Base-by-base conservation (phyloP, 2,329 filamentous ascomycete species). In the Fusarium sp. region DNA sequence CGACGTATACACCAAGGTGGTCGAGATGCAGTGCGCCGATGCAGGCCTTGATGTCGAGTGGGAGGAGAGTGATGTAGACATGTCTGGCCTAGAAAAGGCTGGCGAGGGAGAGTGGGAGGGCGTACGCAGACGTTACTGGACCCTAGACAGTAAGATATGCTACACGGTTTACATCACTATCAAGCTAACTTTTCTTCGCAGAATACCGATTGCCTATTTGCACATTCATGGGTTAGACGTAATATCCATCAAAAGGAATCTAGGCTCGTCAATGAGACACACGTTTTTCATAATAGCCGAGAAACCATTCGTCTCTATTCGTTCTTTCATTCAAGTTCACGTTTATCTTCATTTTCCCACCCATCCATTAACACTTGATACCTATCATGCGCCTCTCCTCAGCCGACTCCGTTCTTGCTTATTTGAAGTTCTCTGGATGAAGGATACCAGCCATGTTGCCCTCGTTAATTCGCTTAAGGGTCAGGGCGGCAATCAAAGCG, bases 1-100 rank as follows among this genome's bases (percentile, higher is more conserved):
- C 81, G 96, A 98, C 82, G 95, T 99, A 27, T 98, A 98, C 82
- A 93, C 91, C 57, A 94, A 93, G 80, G 93, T 98, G 5, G 92
- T 93, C 3, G 95, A 98, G 81, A 91, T 97, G 86, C 94, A 98
- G 81, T 85, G 97, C 26, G 89, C 92, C 69, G 95, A 98, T 74
- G 94, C 94, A 13, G 95, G 95, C 1, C 88, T 98, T 74, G 95
- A 98, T 76, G 90, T 95, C 3, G 92, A 95, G 56, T 98, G 94
- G 94, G 87, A 91, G 57, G 91, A 91, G 60, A 88, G 96, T 37
- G 84, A 88, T 9, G 92, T 98, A 17, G 90, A 94, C 18, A 89
- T 89, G 82, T 81, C 85, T 54, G 82, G 82, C 61, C 82, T 97
- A 56, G 88, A 91, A 15, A 84, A 89, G 73, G 87, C 89, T 40